These are phyloP conservation scores for Colletotrichum abscissum DNA, from an alignment of 2,329 filamentous ascomycete genomes.

Conservation along the genomic window DNA sequence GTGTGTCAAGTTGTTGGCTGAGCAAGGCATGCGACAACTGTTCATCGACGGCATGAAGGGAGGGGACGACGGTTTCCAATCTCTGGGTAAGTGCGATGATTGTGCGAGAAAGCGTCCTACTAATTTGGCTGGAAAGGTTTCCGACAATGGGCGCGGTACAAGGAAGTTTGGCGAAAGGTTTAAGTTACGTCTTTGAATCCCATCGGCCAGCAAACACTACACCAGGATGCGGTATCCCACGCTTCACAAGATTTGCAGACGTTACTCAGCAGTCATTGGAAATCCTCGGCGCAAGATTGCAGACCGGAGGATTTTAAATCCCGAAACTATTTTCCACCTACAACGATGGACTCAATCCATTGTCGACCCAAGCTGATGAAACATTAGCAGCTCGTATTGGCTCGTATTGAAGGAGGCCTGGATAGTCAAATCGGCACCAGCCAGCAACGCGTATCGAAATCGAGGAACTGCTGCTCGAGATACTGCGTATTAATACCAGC, in stretches of 20 bases:
- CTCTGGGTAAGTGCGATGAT: constrained; percentile 57
- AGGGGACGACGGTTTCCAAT: constrained; percentile 60
- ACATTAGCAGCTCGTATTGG: background rate
- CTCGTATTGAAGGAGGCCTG: background rate
- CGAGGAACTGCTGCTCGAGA: background rate
- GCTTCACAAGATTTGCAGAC: background rate
- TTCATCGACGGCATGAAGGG: constrained; percentile 67
- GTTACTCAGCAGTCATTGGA: background rate
- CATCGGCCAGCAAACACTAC: background rate
- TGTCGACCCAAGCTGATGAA: background rate
- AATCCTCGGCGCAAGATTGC: background rate
- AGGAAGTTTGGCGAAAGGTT: constrained; percentile 58
- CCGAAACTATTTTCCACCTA: background rate
- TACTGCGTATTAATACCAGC: constrained; percentile 6
- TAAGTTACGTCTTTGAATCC: constrained; percentile 2
- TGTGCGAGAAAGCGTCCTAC: background rate
- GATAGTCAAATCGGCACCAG: background rate
- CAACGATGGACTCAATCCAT: background rate
- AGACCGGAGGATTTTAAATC: background rate
- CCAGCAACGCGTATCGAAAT: background rate
- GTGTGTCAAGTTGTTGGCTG: constrained; percentile 59
- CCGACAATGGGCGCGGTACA: constrained; percentile 68
- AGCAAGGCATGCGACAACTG: constrained; percentile 63
- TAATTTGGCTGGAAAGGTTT: constrained; percentile 56
- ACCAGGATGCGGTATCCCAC: background rate